A percentile compares a stretch with the other conserved stretches of the same genome.
Evolutionary conservation across 495 filamentous ascomycete species (phyloP).

Genomic region (Glutinoglossum americanum): DNA sequence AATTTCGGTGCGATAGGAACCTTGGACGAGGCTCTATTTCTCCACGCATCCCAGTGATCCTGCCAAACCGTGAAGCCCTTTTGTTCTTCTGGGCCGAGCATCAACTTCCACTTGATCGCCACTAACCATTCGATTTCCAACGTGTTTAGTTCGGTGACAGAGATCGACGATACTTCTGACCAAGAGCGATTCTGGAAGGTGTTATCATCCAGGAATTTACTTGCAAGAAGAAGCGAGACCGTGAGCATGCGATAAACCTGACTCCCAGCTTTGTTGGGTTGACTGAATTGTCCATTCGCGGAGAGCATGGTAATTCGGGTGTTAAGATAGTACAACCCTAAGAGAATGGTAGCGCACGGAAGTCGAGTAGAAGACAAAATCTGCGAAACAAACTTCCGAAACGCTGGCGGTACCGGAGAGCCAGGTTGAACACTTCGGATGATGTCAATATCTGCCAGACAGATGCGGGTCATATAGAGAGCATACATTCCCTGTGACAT

Average conservation of each 20-base stretch:
- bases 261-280: conserved; percentile 29
- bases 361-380: conserved; percentile 87
- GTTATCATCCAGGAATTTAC: conserved; percentile 97
- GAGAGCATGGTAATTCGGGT: conserved; percentile 59
- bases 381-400: conserved; percentile 85
- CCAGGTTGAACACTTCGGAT: conserved; percentile 56
- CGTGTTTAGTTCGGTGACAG: conserved; percentile 67
- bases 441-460: conserved; percentile 49
- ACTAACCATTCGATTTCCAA: conserved; percentile 84
- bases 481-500: conserved; percentile 71
- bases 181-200: conserved; percentile 98
- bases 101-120: conserved; percentile 69
- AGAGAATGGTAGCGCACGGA: conserved; percentile 82
- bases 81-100: conserved; percentile 62
- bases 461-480: conserved; percentile 33
- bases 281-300: conserved; percentile 27
- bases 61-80: conserved; percentile 71
- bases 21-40: conserved; percentile 34
- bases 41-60: conserved; percentile 65
- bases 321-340: conserved; percentile 79
- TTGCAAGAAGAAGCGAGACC: conserved; percentile 69
- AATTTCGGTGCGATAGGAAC: conserved; percentile 32
- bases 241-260: conserved; percentile 85
- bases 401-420: conserved; percentile 46
- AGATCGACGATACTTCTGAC: conserved; percentile 91